A percentile compares a stretch with the other conserved stretches of the same genome.
phyloP scores from a whole-genome alignment of 1,139 yeast genomes.

The Yamadazyma songkhlaensis region DNA sequence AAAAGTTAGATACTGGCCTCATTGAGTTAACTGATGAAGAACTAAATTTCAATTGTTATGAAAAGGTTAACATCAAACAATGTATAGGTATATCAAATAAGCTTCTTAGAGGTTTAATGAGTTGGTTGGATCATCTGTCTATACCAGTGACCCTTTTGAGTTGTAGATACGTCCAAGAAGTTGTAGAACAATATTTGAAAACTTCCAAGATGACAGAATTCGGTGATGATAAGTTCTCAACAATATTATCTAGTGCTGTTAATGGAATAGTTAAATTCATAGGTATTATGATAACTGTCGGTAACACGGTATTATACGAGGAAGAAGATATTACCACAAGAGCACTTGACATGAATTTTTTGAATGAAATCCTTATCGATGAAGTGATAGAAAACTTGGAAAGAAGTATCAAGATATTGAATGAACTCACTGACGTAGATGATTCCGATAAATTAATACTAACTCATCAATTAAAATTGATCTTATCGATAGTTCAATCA shows the following conservation, averaged over 20 bases:
- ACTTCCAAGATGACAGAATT: slow-evolving; percentile 9
- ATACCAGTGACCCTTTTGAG: slow-evolving; percentile 63
- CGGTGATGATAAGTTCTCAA: slow-evolving; percentile 33
- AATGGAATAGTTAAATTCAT: slow-evolving; percentile 54
- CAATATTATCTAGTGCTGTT: slow-evolving; percentile 44
- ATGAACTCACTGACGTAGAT: slow-evolving; percentile 1
- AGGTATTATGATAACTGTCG: slow-evolving; percentile 46
- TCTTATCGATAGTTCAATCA: slow-evolving; percentile 25
- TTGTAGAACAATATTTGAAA: slow-evolving; percentile 40
- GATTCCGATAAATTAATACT: slow-evolving; percentile 15
- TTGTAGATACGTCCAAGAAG: slow-evolving; percentile 58
- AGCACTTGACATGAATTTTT: slow-evolving; percentile 49
- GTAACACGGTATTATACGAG: slow-evolving; percentile 64
- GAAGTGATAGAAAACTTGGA: slow-evolving; percentile 22
- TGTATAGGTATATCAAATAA: slow-evolving; percentile 48
- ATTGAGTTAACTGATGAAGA: slow-evolving; percentile 43
- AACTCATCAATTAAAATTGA: slow-evolving; percentile 25
- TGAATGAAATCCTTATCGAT: slow-evolving; percentile 23
- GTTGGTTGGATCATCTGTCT: slow-evolving; percentile 64
- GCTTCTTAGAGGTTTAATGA: slow-evolving; percentile 42
- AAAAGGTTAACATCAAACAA: slow-evolving; percentile 29
- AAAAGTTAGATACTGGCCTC: slow-evolving; percentile 62
- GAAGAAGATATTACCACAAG: slow-evolving; percentile 75
- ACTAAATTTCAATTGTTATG: slow-evolving; percentile 30
- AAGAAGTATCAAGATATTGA: slow-evolving; percentile 20